These are phyloP conservation scores for Omphalotus guepiniiformis DNA, from an alignment of 768 basidiomycete species.

Conservation along the genomic window DNA sequence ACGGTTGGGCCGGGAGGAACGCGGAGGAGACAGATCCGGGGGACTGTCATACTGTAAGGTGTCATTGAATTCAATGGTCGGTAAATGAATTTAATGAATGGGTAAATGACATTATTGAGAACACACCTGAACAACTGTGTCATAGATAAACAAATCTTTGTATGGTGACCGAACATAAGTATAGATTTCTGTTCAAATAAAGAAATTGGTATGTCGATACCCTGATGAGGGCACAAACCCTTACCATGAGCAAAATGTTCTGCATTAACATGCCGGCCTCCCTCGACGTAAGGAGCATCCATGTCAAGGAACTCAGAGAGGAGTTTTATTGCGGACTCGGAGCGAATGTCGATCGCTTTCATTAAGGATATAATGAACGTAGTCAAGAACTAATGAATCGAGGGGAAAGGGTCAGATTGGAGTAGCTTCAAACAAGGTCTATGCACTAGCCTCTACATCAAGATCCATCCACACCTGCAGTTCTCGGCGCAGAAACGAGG, in stretches of 20 bases:
- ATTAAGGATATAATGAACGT: conserved; percentile 87
- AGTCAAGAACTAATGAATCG: conserved; percentile 66
- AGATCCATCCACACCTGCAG: conserved; percentile 82
- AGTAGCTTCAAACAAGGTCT: not conserved
- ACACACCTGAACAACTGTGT: conserved; percentile 73
- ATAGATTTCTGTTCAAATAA: conserved; percentile 72
- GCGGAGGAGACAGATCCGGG: conserved; percentile 34
- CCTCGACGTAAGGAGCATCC: conserved; percentile 53
- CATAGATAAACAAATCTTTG: conserved; percentile 79
- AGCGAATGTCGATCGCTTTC: conserved; percentile 90
- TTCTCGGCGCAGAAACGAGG: conserved; percentile 78
- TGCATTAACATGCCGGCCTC: conserved; percentile 61
- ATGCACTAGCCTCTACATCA: conserved; percentile 74
- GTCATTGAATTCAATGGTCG: not conserved
- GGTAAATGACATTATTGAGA: not conserved
- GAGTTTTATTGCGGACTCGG: conserved; percentile 79
- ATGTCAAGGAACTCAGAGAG: conserved; percentile 88
- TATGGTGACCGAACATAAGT: conserved; percentile 86
- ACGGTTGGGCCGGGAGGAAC: conserved; percentile 18
- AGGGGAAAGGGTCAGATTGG: conserved; percentile 1
- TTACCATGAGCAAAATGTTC: conserved; percentile 94
- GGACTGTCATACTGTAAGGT: conserved; percentile 59
- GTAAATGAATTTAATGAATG: not conserved
- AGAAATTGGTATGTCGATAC: not conserved
- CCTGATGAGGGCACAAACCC: conserved; percentile 16